phyloP scores from a whole-genome alignment of 345 rosid species.

The Sisymbrium irio region DNA sequence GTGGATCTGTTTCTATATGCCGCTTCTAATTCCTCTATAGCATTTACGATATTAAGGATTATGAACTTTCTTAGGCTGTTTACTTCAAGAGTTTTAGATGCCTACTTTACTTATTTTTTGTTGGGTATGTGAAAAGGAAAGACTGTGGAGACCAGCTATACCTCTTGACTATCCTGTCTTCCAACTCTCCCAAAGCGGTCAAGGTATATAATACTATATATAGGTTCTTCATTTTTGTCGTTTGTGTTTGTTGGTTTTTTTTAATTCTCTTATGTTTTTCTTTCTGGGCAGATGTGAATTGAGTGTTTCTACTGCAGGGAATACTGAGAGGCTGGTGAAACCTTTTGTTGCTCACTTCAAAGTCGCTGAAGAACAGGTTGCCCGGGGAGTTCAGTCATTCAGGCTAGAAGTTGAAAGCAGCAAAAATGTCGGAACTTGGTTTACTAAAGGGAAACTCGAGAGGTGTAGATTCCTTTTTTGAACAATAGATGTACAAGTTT shows the following conservation, averaged over 20 bases:
- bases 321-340: slow-evolving; percentile 76
- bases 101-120: too few relatives aligned
- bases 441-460: slow-evolving; percentile 95
- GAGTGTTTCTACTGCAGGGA: slow-evolving; percentile 68
- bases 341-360: slow-evolving; percentile 88
- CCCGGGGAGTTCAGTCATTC: slow-evolving; percentile 53
- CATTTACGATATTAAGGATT: too few relatives aligned
- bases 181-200: slow-evolving; percentile 85
- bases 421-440: slow-evolving; percentile 63
- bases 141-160: slow-evolving; percentile 59
- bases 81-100: too few relatives aligned
- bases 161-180: slow-evolving; percentile 80
- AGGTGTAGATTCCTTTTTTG: slow-evolving; percentile 48
- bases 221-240: slow-evolving; percentile 4
- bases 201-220: slow-evolving; percentile 46
- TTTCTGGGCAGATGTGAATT: slow-evolving; percentile 68
- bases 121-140: too few relatives aligned
- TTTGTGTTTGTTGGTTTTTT: background rate
- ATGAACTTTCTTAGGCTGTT: too few relatives aligned
- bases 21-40: too few relatives aligned
- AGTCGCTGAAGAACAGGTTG: slow-evolving; percentile 81
- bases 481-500: slow-evolving; percentile 5
- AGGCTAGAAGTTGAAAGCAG: slow-evolving; percentile 64
- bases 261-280: slow-evolving; percentile 5
- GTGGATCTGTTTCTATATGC: too few relatives aligned